Base-by-base conservation (phyloP, 1,284 basidiomycete genomes). In the Cryptococcus hybrid region DNA sequence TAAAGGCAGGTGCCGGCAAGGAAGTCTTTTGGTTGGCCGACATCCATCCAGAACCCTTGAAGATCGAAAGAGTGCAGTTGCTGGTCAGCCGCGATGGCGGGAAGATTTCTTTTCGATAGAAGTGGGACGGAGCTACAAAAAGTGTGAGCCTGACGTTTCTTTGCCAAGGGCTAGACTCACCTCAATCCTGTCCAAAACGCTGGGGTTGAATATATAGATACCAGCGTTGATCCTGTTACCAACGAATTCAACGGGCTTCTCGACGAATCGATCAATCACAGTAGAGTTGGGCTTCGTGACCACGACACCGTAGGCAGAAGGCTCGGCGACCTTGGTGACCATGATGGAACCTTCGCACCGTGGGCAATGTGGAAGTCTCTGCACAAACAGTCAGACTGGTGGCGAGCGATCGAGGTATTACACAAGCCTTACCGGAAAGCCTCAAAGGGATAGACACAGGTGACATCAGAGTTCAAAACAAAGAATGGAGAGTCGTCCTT, bases 41-140 rank as follows among this genome's bases (percentile, higher is more conserved):
- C 78, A 66, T 82, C 81, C 80, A 82, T 82, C 81, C 81, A 82
- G 78, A 82, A 82, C 38, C 81, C 81, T 34, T 77, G 70, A 40
- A 82, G 76, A 71, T 82, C 81, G 69, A 77, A 81, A 13, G 79
- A 78, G 70, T 82, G 81, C 9, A 82, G 75, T 69, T 82, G 80
- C 30, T 71, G 66, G 64, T 82, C 81, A 38, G 70, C 71, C 40
- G 79, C 81, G 61, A 82, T 80, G 30, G 72, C 76, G 35, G 81
- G 80, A 82, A 82, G 64, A 80, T 77, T n/a, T n/a, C n/a, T n/a
- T n/a, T n/a, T 82, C 81, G 66, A 82, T 82, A 40, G 81, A 82
- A 13, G 81, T 82, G 7, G 81, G 81, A 67, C 79, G 78, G 54
- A 80, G 77, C 78, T 78, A 58, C 5, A 11, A 18, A 53, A 18